Base-by-base conservation (phyloP, 2,329 filamentous ascomycete species). In the Capronia americana region DNA sequence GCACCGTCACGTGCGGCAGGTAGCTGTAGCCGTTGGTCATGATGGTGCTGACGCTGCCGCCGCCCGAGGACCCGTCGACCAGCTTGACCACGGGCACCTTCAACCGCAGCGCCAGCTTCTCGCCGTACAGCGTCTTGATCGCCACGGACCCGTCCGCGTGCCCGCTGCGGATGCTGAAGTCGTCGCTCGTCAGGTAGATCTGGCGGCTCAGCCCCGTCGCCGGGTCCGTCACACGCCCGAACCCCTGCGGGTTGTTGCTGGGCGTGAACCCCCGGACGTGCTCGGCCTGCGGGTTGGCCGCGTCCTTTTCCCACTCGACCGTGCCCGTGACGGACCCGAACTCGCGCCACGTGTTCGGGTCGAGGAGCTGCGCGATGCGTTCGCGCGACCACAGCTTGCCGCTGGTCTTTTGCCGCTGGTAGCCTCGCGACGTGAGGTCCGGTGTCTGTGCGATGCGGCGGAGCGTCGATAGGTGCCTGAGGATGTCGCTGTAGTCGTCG, bases 331-430 rank as follows among this genome's bases (percentile, higher is more conserved):
- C 81, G 53, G 84, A 87, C 0, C 87, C 87, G 10, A 89, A 82
- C 74, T 89, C 87, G 23, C 80, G 78, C 69, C 88, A 88, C 24
- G 80, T 84, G 3, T 79, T 82, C 1, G 77, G 71, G 66, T 89
- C 87, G 12, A 89, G 79, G 17, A 90, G 77, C 28, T 82, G 77
- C 4, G 85, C 80, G 26, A 89, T 84, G 3, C 87, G 80, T 72
- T 90, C 87, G 28, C 87, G 82, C 0, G 89, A 87, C 86, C 87
- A 89, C 20, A 90, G 80, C 74, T 90, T 90, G 2, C 87, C 87
- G 3, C 86, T 83, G 75, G 86, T 80, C 71, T 88, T 88, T 73
- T 90, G 87, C 2, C 85, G 83, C 20, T 85, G 75, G 69, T 89
- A 89, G 32, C 87, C 87, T 69, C 83, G 79, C 63, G 84, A 84